phyloP scores from a whole-genome alignment of 805 yeast genomes.

The Saccharomycopsis amapae region DNA sequence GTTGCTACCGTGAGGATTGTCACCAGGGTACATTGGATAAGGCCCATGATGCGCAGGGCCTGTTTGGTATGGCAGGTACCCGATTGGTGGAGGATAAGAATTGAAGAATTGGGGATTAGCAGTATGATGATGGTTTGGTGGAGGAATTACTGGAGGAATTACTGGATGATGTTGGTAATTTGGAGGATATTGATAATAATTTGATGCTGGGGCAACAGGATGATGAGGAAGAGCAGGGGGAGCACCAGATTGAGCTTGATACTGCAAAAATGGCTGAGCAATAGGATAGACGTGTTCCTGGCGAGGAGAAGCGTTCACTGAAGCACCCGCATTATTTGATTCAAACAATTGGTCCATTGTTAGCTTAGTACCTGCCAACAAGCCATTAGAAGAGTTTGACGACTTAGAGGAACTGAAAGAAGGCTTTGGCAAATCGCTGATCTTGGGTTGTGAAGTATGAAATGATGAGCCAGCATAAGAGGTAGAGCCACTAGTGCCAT shows the following conservation, averaged over 20 bases:
- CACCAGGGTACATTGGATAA: no score
- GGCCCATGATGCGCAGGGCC: no score
- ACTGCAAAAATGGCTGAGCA: neutral
- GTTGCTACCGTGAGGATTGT: no score
- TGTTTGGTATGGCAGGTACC: no score
- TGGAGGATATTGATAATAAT: neutral
- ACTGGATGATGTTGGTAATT: neutral
- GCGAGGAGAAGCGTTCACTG: neutral
- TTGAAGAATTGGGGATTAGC: neutral
- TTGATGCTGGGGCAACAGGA: neutral
- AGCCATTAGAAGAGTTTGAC: neutral
- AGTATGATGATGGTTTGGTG: neutral
- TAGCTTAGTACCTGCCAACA: neutral
- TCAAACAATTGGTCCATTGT: neutral
- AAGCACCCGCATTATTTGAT: neutral
- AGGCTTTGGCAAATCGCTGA: conserved; percentile 21
- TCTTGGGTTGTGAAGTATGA: conserved; percentile 17
- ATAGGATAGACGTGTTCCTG: neutral
- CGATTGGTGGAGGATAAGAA: neutral
- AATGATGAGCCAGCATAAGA: conserved; percentile 21
- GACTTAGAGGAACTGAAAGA: conserved; percentile 2
- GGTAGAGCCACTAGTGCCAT: neutral
- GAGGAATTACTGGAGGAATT: neutral
- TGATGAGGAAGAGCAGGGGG: neutral
- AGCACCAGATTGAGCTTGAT: neutral